Conservation (phyloP, 148 eudicot genomes). For the Selenicereus undatus region DNA sequence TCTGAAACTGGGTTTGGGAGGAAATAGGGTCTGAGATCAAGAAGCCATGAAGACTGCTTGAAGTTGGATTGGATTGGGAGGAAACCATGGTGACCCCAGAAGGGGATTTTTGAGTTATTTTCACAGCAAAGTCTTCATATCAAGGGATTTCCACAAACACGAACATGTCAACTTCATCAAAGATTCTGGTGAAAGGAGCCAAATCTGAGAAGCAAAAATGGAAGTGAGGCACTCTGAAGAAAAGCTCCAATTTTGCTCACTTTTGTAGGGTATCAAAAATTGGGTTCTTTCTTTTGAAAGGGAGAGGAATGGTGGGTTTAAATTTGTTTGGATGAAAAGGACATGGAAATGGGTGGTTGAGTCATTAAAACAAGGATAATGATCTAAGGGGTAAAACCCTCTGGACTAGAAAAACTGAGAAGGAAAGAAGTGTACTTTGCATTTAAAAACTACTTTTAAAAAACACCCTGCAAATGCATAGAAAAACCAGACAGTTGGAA, state of each 20-base stretch:
- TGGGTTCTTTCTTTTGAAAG: neutral
- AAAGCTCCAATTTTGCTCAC: constrained; percentile 36
- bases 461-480: constrained; percentile 23
- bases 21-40: constrained; percentile 41
- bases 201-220: constrained; percentile 35
- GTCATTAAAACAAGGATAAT: constrained; percentile 15
- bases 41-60: constrained; percentile 63
- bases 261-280: constrained; percentile 14
- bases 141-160: constrained; percentile 29
- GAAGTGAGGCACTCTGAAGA: constrained; percentile 19
- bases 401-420: constrained; percentile 7
- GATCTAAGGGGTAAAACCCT: constrained; percentile 27
- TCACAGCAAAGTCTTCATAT: constrained; percentile 21
- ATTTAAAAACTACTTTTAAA: neutral
- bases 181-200: constrained; percentile 41
- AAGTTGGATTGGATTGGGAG: constrained; percentile 40
- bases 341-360: constrained; percentile 30
- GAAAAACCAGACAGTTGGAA: constrained; percentile 41
- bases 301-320: neutral
- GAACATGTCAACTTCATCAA: constrained; percentile 44
- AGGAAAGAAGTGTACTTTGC: constrained; percentile 20
- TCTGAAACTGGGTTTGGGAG: constrained; percentile 42
- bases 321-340: constrained; percentile 22
- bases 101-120: constrained; percentile 12
- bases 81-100: constrained; percentile 54